A percentile compares a stretch with the other conserved stretches of the same genome.
Conservation (phyloP, 1,284 basidiomycete species). For the Schizopora paradoxa region DNA sequence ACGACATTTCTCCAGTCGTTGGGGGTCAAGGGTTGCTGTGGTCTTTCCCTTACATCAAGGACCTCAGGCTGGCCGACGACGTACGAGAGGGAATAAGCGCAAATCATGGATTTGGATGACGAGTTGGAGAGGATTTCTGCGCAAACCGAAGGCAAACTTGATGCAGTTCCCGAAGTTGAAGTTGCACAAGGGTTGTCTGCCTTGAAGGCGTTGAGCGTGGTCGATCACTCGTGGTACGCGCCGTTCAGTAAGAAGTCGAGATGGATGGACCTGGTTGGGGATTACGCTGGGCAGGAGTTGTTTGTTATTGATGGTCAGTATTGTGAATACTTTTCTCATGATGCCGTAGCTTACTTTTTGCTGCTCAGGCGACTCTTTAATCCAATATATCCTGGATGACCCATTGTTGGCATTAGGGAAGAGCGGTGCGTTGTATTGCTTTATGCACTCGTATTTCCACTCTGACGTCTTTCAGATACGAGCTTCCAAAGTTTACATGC, state of each 20-base stretch:
- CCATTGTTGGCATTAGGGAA: conserved; percentile 37
- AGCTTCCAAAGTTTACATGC: conserved; percentile 64
- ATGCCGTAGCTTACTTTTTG: background rate
- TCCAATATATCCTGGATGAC: conserved; percentile 54
- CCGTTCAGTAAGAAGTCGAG: conserved; percentile 34
- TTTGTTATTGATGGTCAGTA: conserved; percentile 60
- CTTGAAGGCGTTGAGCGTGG: conserved; percentile 24
- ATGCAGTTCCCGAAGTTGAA: conserved; percentile 4
- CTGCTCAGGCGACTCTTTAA: conserved; percentile 58
- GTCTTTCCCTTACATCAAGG: no score
- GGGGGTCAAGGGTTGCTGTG: no score
- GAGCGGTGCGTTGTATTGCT: conserved; percentile 30
- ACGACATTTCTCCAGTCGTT: no score
- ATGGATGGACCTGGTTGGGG: conserved; percentile 67
- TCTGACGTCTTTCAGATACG: conserved; percentile 36
- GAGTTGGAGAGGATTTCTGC: no score
- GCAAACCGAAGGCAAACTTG: conserved; percentile 21
- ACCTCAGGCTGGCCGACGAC: no score
- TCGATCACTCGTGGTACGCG: conserved; percentile 38
- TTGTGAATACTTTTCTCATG: background rate
- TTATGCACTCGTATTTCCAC: no score
- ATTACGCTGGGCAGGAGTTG: conserved; percentile 62
- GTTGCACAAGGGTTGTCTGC: no score
- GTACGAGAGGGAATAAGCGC: no score
- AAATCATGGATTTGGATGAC: conserved; percentile 35